Conservation (phyloP, 2,329 filamentous ascomycete genomes). For the Diaporthe sp. region DNA sequence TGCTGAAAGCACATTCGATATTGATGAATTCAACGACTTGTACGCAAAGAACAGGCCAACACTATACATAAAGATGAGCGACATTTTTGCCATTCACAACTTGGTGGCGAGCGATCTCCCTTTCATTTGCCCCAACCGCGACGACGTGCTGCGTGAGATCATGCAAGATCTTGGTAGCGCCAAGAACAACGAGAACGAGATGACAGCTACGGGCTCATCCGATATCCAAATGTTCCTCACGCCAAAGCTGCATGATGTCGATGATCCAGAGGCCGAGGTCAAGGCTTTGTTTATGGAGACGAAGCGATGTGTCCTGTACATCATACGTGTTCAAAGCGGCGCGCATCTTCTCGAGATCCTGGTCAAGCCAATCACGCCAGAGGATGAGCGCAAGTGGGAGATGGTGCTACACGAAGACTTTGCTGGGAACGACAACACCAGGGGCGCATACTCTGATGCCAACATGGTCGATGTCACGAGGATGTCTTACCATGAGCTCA, state of each 20-base stretch:
- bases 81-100: slow-evolving; percentile 96
- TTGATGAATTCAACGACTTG: slow-evolving; percentile 98
- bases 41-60: slow-evolving; percentile 97
- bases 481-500: slow-evolving; percentile 92
- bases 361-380: slow-evolving; percentile 86
- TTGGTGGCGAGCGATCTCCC: slow-evolving; percentile 85
- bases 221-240: slow-evolving; percentile 94
- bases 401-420: slow-evolving; percentile 87
- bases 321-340: slow-evolving; percentile 95
- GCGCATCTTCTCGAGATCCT: slow-evolving; percentile 95
- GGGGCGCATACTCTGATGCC: slow-evolving; percentile 89
- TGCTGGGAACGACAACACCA: slow-evolving; percentile 74
- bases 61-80: slow-evolving; percentile 98
- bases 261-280: slow-evolving; percentile 92
- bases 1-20: slow-evolving; percentile 93
- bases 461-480: slow-evolving; percentile 91
- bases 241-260: slow-evolving; percentile 88
- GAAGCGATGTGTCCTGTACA: slow-evolving; percentile 96
- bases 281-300: slow-evolving; percentile 98
- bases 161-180: slow-evolving; percentile 95
- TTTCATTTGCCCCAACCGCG: slow-evolving; percentile 81
- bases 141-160: slow-evolving; percentile 92
- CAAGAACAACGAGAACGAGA: slow-evolving; percentile 95
- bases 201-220: slow-evolving; percentile 86
- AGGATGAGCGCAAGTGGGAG: slow-evolving; percentile 93